Percentiles rank a stretch among this genome's conserved stretches.
phyloP scores from a whole-genome alignment of 306 rosid genomes.

The Amphicarpaea edgeworthii region DNA sequence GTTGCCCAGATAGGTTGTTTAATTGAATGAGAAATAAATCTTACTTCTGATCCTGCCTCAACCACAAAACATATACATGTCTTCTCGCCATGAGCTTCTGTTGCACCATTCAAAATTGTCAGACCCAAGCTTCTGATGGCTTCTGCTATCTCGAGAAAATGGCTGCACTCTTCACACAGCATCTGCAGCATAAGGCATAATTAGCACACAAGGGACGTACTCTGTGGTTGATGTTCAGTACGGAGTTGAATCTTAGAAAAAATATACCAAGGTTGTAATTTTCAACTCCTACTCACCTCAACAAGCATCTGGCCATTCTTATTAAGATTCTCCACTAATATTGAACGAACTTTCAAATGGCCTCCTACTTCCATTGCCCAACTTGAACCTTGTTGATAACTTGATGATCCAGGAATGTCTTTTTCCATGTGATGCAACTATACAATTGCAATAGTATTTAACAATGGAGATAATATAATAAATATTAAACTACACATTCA shows the following conservation, averaged over 20 bases:
- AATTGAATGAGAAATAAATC: slow-evolving; percentile 7
- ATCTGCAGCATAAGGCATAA: slow-evolving; percentile 59
- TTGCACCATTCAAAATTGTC: slow-evolving; percentile 81
- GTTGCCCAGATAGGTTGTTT: neutral
- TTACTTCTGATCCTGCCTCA: slow-evolving; percentile 61
- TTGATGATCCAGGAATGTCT: slow-evolving; percentile 66
- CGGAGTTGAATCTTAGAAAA: neutral
- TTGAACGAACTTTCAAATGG: slow-evolving; percentile 90
- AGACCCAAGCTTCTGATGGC: slow-evolving; percentile 90
- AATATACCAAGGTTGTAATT: slow-evolving; percentile 26
- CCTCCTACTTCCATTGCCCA: slow-evolving; percentile 99
- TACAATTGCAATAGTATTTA: slow-evolving; percentile 40
- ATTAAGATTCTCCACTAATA: slow-evolving; percentile 87
- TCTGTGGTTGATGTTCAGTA: neutral
- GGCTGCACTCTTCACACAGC: slow-evolving; percentile 94
- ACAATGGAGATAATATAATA: slow-evolving; percentile 30
- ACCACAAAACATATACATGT: slow-evolving; percentile 91
- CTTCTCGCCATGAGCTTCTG: slow-evolving; percentile 84
- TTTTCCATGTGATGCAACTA: slow-evolving; percentile 70
- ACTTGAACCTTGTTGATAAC: slow-evolving; percentile 81
- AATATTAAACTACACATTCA: neutral
- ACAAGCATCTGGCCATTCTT: slow-evolving; percentile 94
- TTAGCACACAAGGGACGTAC: slow-evolving; percentile 31
- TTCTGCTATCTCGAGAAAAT: slow-evolving; percentile 96
- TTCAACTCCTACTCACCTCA: slow-evolving; percentile 64